Base-by-base conservation (phyloP, 1,139 yeast genomes). In the Saccharomycopsis hybrid region DNA sequence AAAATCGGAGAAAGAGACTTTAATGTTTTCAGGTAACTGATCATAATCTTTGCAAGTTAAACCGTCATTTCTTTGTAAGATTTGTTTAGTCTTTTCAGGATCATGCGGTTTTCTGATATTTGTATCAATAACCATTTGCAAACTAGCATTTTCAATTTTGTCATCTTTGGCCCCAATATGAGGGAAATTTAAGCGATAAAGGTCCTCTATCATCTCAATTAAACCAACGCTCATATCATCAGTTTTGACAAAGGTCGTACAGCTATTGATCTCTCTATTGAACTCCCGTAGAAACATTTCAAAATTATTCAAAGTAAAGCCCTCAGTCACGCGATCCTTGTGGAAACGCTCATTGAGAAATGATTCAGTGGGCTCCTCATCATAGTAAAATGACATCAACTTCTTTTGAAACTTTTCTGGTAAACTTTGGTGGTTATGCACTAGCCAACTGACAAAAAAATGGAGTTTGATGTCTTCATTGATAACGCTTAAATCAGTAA, bases 131-230 rank as follows among this genome's bases (percentile, higher is more conserved):
- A 41, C 8, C 18, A 28, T 5, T 28, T 41, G 13, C 9, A 41
- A 29, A 13, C 28, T 36, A 9, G 44, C 36, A 9, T 42, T 44
- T 9, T 28, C 11, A 8, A 7, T 8, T 28, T 13, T 30, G 31
- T 11, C 11, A 24, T 18, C n/a, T 33, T 33, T 33, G n/a, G 27
- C 9, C 7, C 18, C 39, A 8, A 25, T n/a, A 18, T 46, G 49
- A 7, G 52, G 52, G 39, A 49, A 49, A 39, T 49, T 49, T 8
- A 36, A 39, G 30, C 25, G 24, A 37, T 49, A 49, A 7, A 47
- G 47, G 28, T 43, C 47, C 7, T 49, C 41, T 2, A 49, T 43
- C 11, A 49, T 11, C 4, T 46, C 36, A 11, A 43, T 38, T 8
- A 49, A 18, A 5, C 35, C 41, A 4, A 24, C 13, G 3, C 46